Percentiles rank a stretch among this genome's conserved stretches.
phyloP scores from a whole-genome alignment of 2,329 filamentous ascomycete genomes.

The Hymenoscyphus infarciens region DNA sequence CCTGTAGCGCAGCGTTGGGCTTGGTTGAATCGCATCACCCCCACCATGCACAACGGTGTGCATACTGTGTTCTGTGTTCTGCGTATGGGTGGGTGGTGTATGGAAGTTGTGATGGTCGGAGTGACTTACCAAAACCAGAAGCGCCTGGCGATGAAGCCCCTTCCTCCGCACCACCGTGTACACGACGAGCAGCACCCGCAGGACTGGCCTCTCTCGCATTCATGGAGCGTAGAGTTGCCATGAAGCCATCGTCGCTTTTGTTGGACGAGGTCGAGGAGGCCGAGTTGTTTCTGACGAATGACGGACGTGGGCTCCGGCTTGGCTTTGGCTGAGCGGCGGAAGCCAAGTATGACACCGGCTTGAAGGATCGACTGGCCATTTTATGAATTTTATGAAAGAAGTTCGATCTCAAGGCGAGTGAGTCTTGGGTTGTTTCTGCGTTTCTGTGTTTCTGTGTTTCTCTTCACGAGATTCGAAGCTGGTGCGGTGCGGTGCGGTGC shows the following conservation, averaged over 20 bases:
- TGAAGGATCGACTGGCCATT: conserved; percentile 51
- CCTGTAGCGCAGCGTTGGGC: neutral
- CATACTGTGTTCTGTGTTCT: neutral
- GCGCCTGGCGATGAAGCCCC: neutral
- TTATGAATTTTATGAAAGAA: neutral
- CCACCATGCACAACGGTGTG: neutral
- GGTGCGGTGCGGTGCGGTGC: no score
- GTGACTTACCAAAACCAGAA: conserved; percentile 1
- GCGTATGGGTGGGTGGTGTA: no score
- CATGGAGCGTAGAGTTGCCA: conserved; percentile 17
- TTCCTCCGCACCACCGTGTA: neutral
- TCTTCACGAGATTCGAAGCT: neutral
- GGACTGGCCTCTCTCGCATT: conserved; percentile 9
- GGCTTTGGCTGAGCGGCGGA: conserved; percentile 35
- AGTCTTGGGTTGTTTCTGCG: neutral
- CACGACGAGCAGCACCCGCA: conserved; percentile 3
- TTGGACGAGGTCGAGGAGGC: conserved; percentile 35
- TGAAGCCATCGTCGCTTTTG: conserved; percentile 25
- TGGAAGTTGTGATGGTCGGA: neutral
- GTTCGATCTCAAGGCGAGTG: neutral
- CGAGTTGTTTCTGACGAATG: conserved; percentile 42
- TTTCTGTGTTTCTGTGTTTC: no score
- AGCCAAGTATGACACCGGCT: conserved; percentile 41
- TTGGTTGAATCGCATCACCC: neutral
- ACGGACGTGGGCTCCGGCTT: conserved; percentile 42